These are phyloP conservation scores for Salix suchowensis DNA, from an alignment of 345 rosid genomes.

Conservation along the genomic window DNA sequence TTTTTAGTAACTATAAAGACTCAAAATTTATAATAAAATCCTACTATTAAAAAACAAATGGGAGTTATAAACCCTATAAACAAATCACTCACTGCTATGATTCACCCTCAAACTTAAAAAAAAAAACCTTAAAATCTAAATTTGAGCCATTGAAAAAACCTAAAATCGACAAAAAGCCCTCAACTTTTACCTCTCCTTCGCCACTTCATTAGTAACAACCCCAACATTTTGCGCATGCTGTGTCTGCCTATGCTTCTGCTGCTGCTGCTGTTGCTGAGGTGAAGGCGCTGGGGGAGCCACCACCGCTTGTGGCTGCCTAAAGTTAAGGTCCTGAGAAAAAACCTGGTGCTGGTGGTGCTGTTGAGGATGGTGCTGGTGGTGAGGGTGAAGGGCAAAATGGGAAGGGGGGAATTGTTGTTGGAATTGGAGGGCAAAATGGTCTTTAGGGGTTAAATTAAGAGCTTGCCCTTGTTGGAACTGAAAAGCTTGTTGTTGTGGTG, in stretches of 20 bases:
- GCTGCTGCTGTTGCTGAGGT: constrained; percentile 25
- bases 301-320: constrained; percentile 42
- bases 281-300: constrained; percentile 17
- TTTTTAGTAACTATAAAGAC: background rate
- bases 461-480: constrained; percentile 22
- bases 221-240: constrained; percentile 24
- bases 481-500: constrained; percentile 2
- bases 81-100: too few species aligned
- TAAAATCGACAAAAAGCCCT: background rate
- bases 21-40: too few species aligned
- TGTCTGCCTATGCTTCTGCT: constrained; percentile 23
- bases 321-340: constrained; percentile 61
- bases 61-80: too few species aligned
- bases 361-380: constrained; percentile 23
- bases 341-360: constrained; percentile 11
- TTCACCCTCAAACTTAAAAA: background rate
- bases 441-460: constrained; percentile 34
- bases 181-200: constrained; percentile 63
- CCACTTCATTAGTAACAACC: constrained; percentile 22
- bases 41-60: background rate
- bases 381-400: constrained; percentile 32
- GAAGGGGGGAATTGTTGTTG: constrained; percentile 36
- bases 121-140: background rate
- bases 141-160: background rate
- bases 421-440: constrained; percentile 56